A percentile compares a stretch with the other conserved stretches of the same genome.
These are phyloP conservation scores for Pharus latifolius DNA, from an alignment of 176 grass and related monocot species.

Conservation along the genomic window DNA sequence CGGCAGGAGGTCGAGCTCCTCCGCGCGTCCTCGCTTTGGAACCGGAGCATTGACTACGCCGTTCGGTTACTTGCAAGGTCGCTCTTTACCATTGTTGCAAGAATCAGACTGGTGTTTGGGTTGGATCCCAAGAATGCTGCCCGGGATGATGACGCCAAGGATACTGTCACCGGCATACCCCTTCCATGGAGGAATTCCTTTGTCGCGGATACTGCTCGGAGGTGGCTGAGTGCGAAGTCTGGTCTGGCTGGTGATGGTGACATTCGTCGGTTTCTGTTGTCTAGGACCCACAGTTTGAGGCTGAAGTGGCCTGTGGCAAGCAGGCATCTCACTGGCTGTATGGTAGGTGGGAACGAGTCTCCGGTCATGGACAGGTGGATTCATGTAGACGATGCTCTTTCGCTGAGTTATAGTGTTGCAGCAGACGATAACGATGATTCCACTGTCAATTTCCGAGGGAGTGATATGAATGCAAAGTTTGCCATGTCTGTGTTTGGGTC, in stretches of 20 bases:
- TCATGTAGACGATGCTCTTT: background rate
- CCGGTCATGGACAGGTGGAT: slow-evolving; percentile 29
- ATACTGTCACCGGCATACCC: background rate
- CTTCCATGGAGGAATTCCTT: slow-evolving; percentile 45
- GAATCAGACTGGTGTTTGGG: slow-evolving; percentile 47
- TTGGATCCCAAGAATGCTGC: slow-evolving; percentile 5
- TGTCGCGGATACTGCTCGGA: background rate
- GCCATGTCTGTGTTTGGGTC: slow-evolving; percentile 29
- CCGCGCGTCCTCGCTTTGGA: slow-evolving; percentile 53
- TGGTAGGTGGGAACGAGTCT: slow-evolving; percentile 26
- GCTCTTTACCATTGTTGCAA: slow-evolving; percentile 55
- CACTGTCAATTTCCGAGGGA: background rate
- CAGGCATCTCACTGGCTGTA: slow-evolving; percentile 40
- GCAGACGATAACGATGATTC: background rate
- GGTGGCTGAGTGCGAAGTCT: background rate
- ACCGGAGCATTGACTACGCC: slow-evolving; percentile 53
- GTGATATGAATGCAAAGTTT: background rate
- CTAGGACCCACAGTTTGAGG: slow-evolving; percentile 31
- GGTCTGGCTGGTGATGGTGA: background rate
- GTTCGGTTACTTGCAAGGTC: slow-evolving; percentile 59
- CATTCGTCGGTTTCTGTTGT: slow-evolving; percentile 2
- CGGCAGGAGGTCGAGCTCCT: slow-evolving; percentile 59
- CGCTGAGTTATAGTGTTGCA: slow-evolving; percentile 8
- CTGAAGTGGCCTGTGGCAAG: slow-evolving; percentile 33
- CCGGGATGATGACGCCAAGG: background rate